These are phyloP conservation scores for Asterella californica DNA, from an alignment of 225 moss, liverwort and hornwort species.

Conservation along the genomic window DNA sequence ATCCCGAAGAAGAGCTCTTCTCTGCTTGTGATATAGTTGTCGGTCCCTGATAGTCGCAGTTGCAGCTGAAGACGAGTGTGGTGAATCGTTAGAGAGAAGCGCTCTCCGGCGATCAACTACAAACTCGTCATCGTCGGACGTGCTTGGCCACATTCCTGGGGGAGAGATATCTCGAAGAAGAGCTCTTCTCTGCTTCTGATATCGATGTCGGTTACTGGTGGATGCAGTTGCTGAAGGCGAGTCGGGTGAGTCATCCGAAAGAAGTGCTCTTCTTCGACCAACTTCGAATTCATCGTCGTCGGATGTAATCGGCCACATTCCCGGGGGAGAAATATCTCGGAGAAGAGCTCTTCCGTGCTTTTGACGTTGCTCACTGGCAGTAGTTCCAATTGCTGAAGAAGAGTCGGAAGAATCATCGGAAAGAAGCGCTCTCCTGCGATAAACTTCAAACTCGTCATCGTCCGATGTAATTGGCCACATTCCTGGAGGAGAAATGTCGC, in stretches of 20 bases:
- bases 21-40: no score
- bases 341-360: conserved; percentile 2
- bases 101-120: neutral
- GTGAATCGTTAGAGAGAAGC: neutral
- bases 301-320: neutral
- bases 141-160: conserved; percentile 22
- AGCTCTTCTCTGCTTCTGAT: neutral
- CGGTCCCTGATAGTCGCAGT: no score
- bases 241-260: neutral
- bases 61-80: neutral
- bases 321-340: conserved; percentile 7
- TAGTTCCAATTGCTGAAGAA: neutral
- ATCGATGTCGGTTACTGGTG: neutral
- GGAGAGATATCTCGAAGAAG: conserved; percentile 15
- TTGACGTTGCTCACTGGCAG: no score
- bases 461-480: neutral
- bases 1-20: neutral
- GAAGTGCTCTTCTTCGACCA: neutral
- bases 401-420: neutral
- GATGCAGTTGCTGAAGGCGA: neutral
- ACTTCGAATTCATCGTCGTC: neutral
- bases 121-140: conserved; percentile 4
- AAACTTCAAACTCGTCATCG: neutral
- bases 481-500: neutral
- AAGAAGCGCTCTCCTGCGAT: neutral